phyloP scores from a whole-genome alignment of 2,329 filamentous ascomycete genomes.

The Teratosphaeriaceae sp. region DNA sequence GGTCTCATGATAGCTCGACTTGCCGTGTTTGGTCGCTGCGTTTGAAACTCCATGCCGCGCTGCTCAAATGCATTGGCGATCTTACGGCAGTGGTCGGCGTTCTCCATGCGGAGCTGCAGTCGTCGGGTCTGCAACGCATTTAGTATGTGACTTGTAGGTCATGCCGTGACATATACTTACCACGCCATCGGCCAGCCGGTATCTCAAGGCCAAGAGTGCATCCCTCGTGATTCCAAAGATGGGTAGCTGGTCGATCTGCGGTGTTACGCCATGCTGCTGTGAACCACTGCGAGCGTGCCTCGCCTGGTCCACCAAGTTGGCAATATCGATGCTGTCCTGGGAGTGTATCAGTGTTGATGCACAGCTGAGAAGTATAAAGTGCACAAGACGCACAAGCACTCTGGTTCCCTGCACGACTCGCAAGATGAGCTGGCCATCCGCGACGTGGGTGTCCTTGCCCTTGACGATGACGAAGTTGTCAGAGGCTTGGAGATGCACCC shows the following conservation, averaged over 20 bases:
- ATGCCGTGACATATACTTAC: slow-evolving; percentile 16
- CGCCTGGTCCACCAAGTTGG: slow-evolving; percentile 19
- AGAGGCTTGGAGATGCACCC: slow-evolving; percentile 27
- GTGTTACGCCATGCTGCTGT: slow-evolving; percentile 22
- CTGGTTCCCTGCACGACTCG: slow-evolving; percentile 13
- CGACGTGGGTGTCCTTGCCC: slow-evolving; percentile 6
- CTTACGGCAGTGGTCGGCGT: slow-evolving; percentile 15
- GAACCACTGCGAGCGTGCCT: slow-evolving; percentile 9
- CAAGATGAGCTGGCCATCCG: slow-evolving; percentile 11
- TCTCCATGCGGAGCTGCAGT: slow-evolving; percentile 26
- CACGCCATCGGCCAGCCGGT: slow-evolving; percentile 30
- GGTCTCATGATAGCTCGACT: slow-evolving; percentile 11
- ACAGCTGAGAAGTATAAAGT: neutral
- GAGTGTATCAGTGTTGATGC: slow-evolving; percentile 5
- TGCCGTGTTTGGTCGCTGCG: slow-evolving; percentile 17
- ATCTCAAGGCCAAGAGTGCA: slow-evolving; percentile 36
- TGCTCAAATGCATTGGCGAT: slow-evolving; percentile 17
- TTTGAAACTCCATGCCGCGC: slow-evolving; percentile 25
- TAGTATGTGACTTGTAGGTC: neutral
- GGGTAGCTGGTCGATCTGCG: slow-evolving; percentile 35
- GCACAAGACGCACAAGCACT: slow-evolving; percentile 9
- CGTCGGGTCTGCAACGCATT: slow-evolving; percentile 19
- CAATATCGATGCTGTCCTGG: slow-evolving; percentile 27
- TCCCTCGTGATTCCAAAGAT: slow-evolving; percentile 38
- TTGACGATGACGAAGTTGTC: slow-evolving; percentile 26